A percentile compares a stretch with the other conserved stretches of the same genome.
phyloP scores from a whole-genome alignment of 805 yeast genomes.

The Suhomyces emberorum region DNA sequence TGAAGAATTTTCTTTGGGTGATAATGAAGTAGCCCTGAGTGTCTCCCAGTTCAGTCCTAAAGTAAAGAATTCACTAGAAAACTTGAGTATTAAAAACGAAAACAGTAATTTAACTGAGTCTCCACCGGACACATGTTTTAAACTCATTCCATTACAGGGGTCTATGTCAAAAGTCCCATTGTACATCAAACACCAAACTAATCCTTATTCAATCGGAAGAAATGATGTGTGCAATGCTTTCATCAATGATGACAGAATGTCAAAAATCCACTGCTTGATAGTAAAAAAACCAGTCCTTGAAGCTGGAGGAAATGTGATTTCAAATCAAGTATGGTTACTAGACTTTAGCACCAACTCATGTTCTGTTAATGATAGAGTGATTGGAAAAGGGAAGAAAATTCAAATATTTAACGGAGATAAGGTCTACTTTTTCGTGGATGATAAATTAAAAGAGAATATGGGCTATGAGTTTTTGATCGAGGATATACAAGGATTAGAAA shows the following conservation, averaged over 20 bases:
- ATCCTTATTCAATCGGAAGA: constrained; percentile 73
- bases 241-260: constrained; percentile 71
- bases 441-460: constrained; percentile 46
- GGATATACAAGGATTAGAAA: constrained; percentile 64
- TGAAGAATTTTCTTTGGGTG: background rate
- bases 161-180: constrained; percentile 48
- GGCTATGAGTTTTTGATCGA: constrained; percentile 51
- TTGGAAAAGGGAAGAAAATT: constrained; percentile 62
- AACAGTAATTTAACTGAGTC: background rate
- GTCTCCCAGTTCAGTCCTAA: too few relatives aligned
- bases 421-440: constrained; percentile 65
- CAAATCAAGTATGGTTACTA: constrained; percentile 65
- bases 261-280: constrained; percentile 79
- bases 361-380: constrained; percentile 54
- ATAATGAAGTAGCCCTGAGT: background rate
- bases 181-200: constrained; percentile 62
- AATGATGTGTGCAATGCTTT: constrained; percentile 56
- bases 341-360: constrained; percentile 83
- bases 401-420: constrained; percentile 63
- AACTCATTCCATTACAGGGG: constrained; percentile 24
- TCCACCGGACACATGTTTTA: constrained; percentile 62
- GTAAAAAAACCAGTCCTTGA: constrained; percentile 58
- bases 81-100: background rate
- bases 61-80: background rate
- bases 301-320: constrained; percentile 38